Evolutionary conservation across 73 alveolate genomes (phyloP).

Genomic region (Stentor coeruleus): DNA sequence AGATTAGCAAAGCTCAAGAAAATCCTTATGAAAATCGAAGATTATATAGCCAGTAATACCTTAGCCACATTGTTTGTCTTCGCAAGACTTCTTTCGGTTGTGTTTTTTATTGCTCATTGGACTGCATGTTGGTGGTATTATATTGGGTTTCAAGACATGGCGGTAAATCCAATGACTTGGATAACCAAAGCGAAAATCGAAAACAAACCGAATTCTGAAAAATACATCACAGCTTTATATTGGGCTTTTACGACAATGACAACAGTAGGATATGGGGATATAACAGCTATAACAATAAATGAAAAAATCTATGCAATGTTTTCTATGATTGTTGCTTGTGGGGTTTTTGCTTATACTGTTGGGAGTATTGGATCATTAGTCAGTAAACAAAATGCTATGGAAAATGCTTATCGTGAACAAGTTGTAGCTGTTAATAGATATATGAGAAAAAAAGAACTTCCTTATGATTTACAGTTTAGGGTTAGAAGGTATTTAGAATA

Average conservation of each 20-base stretch:
- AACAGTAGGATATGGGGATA: conserved; percentile 88
- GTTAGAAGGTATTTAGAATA: conserved; percentile 61
- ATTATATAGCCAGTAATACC: conserved; percentile 55
- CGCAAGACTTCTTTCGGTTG: conserved; percentile 56
- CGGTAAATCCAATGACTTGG: conserved; percentile 54
- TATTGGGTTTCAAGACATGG: conserved; percentile 51
- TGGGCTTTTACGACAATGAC: conserved; percentile 83
- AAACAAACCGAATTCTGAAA: not conserved
- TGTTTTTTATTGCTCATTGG: conserved; percentile 85
- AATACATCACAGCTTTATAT: conserved; percentile 48
- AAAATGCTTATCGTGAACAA: conserved; percentile 43
- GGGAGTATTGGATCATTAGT: conserved; percentile 54
- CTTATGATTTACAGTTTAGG: conserved; percentile 51
- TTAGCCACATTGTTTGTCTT: conserved; percentile 57
- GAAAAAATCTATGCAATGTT: conserved; percentile 60
- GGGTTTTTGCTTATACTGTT: conserved; percentile 68
- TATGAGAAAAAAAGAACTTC: conserved; percentile 51
- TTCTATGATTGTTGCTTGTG: conserved; percentile 67
- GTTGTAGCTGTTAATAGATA: conserved; percentile 52
- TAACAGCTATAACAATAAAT: conserved; percentile 42
- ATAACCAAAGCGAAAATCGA: conserved; percentile 48
- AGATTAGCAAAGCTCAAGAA: conserved; percentile 40
- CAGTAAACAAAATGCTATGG: conserved; percentile 35
- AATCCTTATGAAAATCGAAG: conserved; percentile 63
- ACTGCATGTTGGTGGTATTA: conserved; percentile 76